Conservation (phyloP, 1,284 basidiomycete species). For the Leccinum pseudoinsigne region DNA sequence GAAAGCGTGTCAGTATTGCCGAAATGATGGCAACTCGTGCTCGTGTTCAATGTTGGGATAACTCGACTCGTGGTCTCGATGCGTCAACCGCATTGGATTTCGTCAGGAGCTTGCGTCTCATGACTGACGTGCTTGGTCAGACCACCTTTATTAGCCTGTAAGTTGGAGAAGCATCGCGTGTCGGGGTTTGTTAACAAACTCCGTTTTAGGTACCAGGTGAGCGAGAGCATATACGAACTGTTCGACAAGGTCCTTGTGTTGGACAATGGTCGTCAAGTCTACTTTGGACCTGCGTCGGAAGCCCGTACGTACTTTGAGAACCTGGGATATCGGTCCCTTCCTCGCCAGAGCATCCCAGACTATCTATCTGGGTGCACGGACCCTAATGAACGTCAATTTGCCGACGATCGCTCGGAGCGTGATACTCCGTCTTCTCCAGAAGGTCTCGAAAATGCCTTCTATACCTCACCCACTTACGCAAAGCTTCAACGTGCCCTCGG, state of each 20-base stretch:
- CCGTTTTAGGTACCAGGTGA: slow-evolving; percentile 72
- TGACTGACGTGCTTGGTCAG: slow-evolving; percentile 76
- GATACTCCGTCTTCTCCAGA: slow-evolving; percentile 77
- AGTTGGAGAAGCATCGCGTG: slow-evolving; percentile 31
- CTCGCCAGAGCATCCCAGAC: slow-evolving; percentile 76
- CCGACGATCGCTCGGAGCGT: slow-evolving; percentile 59
- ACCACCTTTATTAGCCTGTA: slow-evolving; percentile 79
- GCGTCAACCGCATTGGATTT: slow-evolving; percentile 86
- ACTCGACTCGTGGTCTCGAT: slow-evolving; percentile 84
- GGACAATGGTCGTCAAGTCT: slow-evolving; percentile 83
- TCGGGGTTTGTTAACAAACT: slow-evolving; percentile 17
- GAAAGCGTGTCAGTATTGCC: slow-evolving; percentile 85
- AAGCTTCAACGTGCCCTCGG: slow-evolving; percentile 52
- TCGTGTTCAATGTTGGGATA: slow-evolving; percentile 81
- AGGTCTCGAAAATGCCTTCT: slow-evolving; percentile 70
- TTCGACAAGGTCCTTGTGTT: slow-evolving; percentile 83
- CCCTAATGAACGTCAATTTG: slow-evolving; percentile 84
- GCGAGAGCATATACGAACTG: slow-evolving; percentile 73
- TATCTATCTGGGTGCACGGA: slow-evolving; percentile 84
- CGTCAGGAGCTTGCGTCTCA: slow-evolving; percentile 67
- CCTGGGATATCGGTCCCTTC: slow-evolving; percentile 73
- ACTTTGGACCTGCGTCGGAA: slow-evolving; percentile 70
- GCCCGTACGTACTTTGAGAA: slow-evolving; percentile 80
- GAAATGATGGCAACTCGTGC: slow-evolving; percentile 84
- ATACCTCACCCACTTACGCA: slow-evolving; percentile 50